Base-by-base conservation (phyloP, 179 eudicot genomes). In the Beta corolliflora region DNA sequence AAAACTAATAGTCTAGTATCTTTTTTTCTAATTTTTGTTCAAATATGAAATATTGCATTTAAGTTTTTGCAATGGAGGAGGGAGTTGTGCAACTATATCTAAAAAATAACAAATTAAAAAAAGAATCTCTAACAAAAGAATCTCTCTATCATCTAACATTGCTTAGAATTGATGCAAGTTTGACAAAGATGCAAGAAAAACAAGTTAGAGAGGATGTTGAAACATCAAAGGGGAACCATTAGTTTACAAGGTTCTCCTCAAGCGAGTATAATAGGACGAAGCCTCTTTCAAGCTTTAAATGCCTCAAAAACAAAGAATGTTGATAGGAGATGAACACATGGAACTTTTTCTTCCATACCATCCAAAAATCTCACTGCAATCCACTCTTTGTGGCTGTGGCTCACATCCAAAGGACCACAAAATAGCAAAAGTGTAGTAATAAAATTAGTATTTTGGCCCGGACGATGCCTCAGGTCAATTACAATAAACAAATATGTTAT, bases 331-430 rank as follows among this genome's bases (percentile, higher is more conserved):
- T 14, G 8, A 45, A 63, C 80, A 76, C 81, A 55, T 84, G 83
- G 81, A 77, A 73, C 31, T 66, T 77, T 81, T 70, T 84, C 76
- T 77, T 65, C 84, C 86, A 81, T 77, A 36, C 18, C 80, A 74
- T 53, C 73, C 64, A 29, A 31, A 50, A 19, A 52, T 54, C 67
- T 52, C 66, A 48, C 6, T 63, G 45, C 16, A 46, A 71, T 80
- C 78, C 64, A 64, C 50, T 84, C n/a, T 55, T 18, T 72, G 65
- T 55, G 48, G 63, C 18, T 81, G 76, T 84, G 87, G 80, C 16
- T 78, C 7, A 73, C 55, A 67, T 56, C 60, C 53, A 78, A 81
- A 73, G 84, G 82, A 67, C 87, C 84, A 78, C 87, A 84, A 77
- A 7, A 68, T 63, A 59, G 46, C 50, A n/a, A 50, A 56, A 80